Evolutionary conservation across 768 basidiomycete genomes (phyloP), one percentile per base, ranked within the genome.

Genomic region (Coprinopsis sp.): DNA sequence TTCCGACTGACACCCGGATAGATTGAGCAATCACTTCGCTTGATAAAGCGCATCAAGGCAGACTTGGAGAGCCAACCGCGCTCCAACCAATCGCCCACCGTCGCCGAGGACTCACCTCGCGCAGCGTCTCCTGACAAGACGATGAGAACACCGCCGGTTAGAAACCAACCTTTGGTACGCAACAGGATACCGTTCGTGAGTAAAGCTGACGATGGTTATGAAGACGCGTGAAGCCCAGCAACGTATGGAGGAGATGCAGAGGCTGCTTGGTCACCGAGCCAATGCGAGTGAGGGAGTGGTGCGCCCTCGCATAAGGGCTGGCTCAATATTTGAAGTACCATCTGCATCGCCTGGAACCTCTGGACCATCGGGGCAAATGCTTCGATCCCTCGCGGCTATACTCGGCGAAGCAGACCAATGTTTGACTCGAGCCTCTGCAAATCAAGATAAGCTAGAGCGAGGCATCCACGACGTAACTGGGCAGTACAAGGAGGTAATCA

Each of bases 211-310:
- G 6, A 44, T 37, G 11, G 13, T 4, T 53, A 8, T 23, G n/a
- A n/a, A 91, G 89, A 85, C 78, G 11, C 81, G 66, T 57, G 88
- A 82, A 45, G 87, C 88, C 28, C 82, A 81, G 54, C 82, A 82
- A 28, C 80, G 90, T 19, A 74, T 90, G 71, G 81, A 88, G 55
- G 90, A 92, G 61, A 88, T 92, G 88, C 77, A 82, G 31, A 78
- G 77, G 52, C 68, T 89, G 46, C 89, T 92, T 48, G 66, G 70
- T 29, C 76, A 71, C 51, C 71, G 88, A 53, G n/a, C n/a, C 72
- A 78, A 55, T 70, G 64, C 14, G 33, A 48, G 36, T 13, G 83
- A 82, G 28, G 63, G 63, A 5, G 70, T 76, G 7, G 74, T 77
- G 47, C 73, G 74, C 21, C 65, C 63, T 45, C 74, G 78, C 40